A percentile compares a stretch with the other conserved stretches of the same genome.
Evolutionary conservation across 257 asterid genomes (phyloP).

Genomic region (Hygrophila difformis): DNA sequence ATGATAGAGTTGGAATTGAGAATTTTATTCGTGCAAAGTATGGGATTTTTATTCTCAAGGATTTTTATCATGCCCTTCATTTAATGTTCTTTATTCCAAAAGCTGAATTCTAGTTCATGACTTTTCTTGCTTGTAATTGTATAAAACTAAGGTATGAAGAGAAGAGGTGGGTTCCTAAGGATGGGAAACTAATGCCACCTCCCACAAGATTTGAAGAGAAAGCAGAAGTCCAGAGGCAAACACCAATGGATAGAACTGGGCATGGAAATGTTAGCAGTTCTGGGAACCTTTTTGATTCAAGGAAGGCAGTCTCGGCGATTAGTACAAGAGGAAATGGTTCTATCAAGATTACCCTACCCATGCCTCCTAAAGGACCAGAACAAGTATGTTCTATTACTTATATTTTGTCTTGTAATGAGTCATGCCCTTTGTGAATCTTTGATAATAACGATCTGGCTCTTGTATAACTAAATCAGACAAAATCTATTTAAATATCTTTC

Average conservation of each 20-base stretch:
- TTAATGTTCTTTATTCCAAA: conserved; percentile 10
- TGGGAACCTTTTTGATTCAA: conserved; percentile 41
- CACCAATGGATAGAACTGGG: conserved; percentile 54
- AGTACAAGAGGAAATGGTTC: conserved; percentile 35
- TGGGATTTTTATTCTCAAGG: conserved; percentile 11
- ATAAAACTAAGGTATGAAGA: conserved; percentile 70
- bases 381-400: conserved; percentile 52
- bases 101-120: conserved; percentile 13
- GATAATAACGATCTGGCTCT: too few relatives aligned
- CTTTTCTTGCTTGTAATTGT: conserved; percentile 11
- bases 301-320: conserved; percentile 34
- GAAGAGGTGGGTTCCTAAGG: conserved; percentile 86
- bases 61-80: conserved; percentile 9
- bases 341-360: conserved; percentile 42
- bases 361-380: conserved; percentile 65
- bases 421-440: too few relatives aligned
- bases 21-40: conserved; percentile 99
- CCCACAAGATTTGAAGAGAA: conserved; percentile 49
- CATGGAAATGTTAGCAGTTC: conserved; percentile 39
- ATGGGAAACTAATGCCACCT: conserved; percentile 59
- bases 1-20: conserved; percentile 98
- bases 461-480: too few relatives aligned
- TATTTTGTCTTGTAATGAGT: too few relatives aligned
- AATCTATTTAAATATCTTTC: too few relatives aligned
- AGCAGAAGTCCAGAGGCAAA: conserved; percentile 52